A percentile compares a stretch with the other conserved stretches of the same genome.
Conservation (phyloP, 495 filamentous ascomycete genomes). For the Hapsidospora chrysogenum region DNA sequence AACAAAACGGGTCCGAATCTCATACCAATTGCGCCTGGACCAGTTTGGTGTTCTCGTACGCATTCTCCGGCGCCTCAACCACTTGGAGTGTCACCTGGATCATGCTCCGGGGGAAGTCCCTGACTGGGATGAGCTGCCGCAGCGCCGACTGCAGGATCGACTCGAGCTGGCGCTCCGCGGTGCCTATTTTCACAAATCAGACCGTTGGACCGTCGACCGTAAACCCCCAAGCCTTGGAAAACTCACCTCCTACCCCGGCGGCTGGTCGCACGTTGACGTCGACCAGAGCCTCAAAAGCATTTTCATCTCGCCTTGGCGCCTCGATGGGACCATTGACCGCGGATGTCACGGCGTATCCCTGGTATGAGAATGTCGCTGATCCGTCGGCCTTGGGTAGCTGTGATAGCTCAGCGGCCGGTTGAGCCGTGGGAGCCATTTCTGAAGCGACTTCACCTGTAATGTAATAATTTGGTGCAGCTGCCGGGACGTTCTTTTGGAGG, state of each 20-base stretch:
- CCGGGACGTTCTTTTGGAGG: too few species aligned
- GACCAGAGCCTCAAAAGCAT: slow-evolving; percentile 75
- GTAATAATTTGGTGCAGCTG: too few species aligned
- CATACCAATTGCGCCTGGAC: slow-evolving; percentile 32
- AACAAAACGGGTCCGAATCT: too few species aligned
- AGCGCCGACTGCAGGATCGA: slow-evolving; percentile 49
- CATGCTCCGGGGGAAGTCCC: slow-evolving; percentile 49
- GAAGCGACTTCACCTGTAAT: background rate
- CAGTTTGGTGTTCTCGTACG: slow-evolving; percentile 32
- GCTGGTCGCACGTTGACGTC: slow-evolving; percentile 83
- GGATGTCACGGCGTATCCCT: slow-evolving; percentile 66
- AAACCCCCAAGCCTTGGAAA: background rate
- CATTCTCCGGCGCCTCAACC: slow-evolving; percentile 35
- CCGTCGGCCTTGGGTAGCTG: slow-evolving; percentile 66
- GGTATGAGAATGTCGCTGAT: slow-evolving; percentile 65
- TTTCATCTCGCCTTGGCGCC: slow-evolving; percentile 68
- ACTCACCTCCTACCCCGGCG: slow-evolving; percentile 62
- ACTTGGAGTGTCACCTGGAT: slow-evolving; percentile 55
- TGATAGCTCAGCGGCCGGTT: slow-evolving; percentile 31
- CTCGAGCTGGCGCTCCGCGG: slow-evolving; percentile 57
- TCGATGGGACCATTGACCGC: slow-evolving; percentile 90
- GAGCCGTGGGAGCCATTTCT: slow-evolving; percentile 23
- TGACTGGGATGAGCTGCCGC: slow-evolving; percentile 48
- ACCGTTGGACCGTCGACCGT: background rate
- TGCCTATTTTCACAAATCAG: slow-evolving; percentile 25